Conservation (phyloP, 805 yeast species). For the Saccharomycopsis amapae region DNA sequence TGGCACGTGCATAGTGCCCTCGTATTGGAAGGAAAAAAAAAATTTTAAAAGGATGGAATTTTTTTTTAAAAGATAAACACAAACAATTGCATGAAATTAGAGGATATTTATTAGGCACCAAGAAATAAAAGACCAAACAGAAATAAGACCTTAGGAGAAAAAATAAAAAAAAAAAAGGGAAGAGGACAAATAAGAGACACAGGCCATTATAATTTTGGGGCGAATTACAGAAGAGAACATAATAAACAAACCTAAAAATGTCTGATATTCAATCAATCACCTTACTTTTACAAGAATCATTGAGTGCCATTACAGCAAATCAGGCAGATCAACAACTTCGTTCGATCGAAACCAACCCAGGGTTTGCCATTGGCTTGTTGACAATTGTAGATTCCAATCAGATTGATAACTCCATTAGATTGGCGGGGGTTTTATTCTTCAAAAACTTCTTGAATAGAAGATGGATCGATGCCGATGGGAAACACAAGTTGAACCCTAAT, state of each 20-base stretch:
- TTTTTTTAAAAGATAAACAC: no score
- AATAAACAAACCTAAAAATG: constrained; percentile 24
- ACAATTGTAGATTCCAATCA: constrained; percentile 66
- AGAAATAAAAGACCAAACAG: no score
- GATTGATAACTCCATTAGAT: constrained; percentile 49
- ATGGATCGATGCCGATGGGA: constrained; percentile 90
- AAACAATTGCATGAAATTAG: no score
- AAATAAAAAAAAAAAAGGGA: background rate
- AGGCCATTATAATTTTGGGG: background rate
- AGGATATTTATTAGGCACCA: no score
- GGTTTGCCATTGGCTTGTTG: constrained; percentile 69
- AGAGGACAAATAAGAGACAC: background rate
- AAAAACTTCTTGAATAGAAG: constrained; percentile 78
- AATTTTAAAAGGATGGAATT: no score
- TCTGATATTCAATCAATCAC: constrained; percentile 45
- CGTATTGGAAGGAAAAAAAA: no score
- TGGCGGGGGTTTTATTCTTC: constrained; percentile 87
- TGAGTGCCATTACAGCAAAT: constrained; percentile 56
- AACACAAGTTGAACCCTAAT: constrained; percentile 48
- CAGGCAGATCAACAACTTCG: constrained; percentile 60
- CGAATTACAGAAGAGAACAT: background rate
- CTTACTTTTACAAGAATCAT: constrained; percentile 52
- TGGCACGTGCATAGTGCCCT: no score
- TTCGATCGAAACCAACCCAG: constrained; percentile 55
- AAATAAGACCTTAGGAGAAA: no score